Evolutionary conservation across 139 green algal species (phyloP).

Genomic region (Pleodorina starrii): DNA sequence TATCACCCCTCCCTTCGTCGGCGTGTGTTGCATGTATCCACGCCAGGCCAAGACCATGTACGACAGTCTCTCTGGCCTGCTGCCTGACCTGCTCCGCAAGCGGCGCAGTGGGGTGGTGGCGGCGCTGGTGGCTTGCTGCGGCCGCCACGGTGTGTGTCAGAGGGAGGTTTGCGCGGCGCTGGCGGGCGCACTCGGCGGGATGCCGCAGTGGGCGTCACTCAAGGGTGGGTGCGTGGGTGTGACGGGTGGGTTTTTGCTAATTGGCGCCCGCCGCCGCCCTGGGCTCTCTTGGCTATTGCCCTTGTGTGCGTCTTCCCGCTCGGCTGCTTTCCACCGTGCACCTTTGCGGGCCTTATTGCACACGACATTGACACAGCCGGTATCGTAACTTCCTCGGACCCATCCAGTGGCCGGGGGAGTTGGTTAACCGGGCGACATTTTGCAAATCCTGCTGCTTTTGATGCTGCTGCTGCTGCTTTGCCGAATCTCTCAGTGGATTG

Average conservation of each 20-base stretch:
- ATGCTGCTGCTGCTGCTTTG: too few relatives aligned
- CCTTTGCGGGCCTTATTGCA: slow-evolving; percentile 35
- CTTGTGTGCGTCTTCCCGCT: slow-evolving; percentile 39
- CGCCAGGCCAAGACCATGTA: slow-evolving; percentile 73
- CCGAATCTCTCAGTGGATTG: too few relatives aligned
- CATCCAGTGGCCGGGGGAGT: slow-evolving; percentile 30
- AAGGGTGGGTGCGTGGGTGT: slow-evolving; percentile 20
- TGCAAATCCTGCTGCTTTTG: too few relatives aligned
- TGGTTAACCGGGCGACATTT: slow-evolving; percentile 11
- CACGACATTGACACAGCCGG: slow-evolving; percentile 24
- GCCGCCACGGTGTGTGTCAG: slow-evolving; percentile 60
- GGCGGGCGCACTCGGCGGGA: slow-evolving; percentile 58
- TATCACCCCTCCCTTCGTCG: too few relatives aligned
- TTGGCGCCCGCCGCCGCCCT: too few relatives aligned
- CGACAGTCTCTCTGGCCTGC: slow-evolving; percentile 61
- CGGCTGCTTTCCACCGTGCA: slow-evolving; percentile 13
- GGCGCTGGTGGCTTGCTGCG: slow-evolving; percentile 76
- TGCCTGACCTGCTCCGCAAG: slow-evolving; percentile 74
- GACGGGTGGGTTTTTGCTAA: background rate
- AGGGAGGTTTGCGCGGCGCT: slow-evolving; percentile 65
- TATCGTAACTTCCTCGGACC: slow-evolving; percentile 40
- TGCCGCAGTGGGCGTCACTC: slow-evolving; percentile 52
- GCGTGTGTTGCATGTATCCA: too few relatives aligned
- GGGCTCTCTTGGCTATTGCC: too few relatives aligned
- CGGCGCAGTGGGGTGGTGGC: slow-evolving; percentile 78